These are phyloP conservation scores for Amesomyces nigricolor DNA, from an alignment of 2,329 filamentous ascomycete species.

Conservation along the genomic window DNA sequence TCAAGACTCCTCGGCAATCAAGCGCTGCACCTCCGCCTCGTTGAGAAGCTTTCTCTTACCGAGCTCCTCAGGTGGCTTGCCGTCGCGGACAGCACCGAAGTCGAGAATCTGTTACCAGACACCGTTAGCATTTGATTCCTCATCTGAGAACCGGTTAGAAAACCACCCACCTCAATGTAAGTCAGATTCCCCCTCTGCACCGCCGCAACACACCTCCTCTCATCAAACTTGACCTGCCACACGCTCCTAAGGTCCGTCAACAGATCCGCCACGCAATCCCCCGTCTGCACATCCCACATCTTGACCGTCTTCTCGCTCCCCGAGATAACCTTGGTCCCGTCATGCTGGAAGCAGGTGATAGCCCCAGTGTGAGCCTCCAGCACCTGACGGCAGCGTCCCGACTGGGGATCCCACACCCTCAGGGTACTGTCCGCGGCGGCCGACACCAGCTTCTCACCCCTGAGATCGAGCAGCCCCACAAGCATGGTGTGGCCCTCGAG, in stretches of 20 bases:
- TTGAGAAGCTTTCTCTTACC: conserved; percentile 71
- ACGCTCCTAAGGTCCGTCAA: conserved; percentile 92
- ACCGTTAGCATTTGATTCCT: conserved; percentile 30
- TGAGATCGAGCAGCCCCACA: conserved; percentile 84
- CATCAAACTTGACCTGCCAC: conserved; percentile 98
- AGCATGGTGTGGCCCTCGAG: conserved; percentile 89
- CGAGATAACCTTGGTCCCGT: conserved; percentile 92
- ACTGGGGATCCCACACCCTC: conserved; percentile 94
- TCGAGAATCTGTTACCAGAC: conserved; percentile 70
- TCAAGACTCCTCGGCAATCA: conserved; percentile 43
- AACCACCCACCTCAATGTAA: conserved; percentile 77
- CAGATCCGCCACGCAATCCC: conserved; percentile 87
- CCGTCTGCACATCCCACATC: conserved; percentile 95
- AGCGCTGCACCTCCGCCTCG: conserved; percentile 46
- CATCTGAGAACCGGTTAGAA: neutral
- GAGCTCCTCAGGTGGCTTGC: conserved; percentile 68
- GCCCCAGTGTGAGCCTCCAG: conserved; percentile 92
- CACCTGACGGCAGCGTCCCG: conserved; percentile 81
- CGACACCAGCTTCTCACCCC: conserved; percentile 84
- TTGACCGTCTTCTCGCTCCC: conserved; percentile 94
- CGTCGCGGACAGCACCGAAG: conserved; percentile 90
- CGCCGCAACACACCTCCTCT: conserved; percentile 88
- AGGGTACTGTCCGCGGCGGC: conserved; percentile 93
- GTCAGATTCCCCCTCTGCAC: conserved; percentile 90
- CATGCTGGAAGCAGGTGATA: conserved; percentile 98